Evolutionary conservation across 352 stramenopile genomes (phyloP).

Genomic region (Plasmopara halstedii): DNA sequence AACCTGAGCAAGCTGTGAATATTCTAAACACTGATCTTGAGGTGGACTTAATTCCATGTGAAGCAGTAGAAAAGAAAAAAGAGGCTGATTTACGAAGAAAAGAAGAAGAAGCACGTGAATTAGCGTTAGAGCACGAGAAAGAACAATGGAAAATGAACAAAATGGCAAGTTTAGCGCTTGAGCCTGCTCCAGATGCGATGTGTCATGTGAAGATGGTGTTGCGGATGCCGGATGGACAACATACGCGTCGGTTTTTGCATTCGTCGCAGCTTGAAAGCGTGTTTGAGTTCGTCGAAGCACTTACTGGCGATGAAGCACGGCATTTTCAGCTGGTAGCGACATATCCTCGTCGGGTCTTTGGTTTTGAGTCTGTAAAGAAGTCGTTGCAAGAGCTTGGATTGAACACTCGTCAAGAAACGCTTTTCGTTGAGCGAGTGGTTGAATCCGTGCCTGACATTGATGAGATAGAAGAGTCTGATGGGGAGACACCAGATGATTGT

Average conservation of each 20-base stretch:
- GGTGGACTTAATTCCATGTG: constrained; percentile 67
- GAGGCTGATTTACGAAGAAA: constrained; percentile 27
- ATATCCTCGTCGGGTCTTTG: constrained; percentile 58
- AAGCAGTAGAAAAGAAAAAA: constrained; percentile 36
- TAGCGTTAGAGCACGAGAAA: constrained; percentile 24
- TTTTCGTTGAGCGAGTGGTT: constrained; percentile 54
- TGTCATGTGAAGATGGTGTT: constrained; percentile 42
- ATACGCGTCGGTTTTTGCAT: constrained; percentile 41
- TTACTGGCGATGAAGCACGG: constrained; percentile 33
- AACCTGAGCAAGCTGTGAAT: constrained; percentile 46
- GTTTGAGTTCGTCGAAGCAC: constrained; percentile 46
- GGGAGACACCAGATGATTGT: background rate
- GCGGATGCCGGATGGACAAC: constrained; percentile 40
- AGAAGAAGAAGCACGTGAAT: constrained; percentile 24
- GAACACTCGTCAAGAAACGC: constrained; percentile 45
- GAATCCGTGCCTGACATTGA: background rate
- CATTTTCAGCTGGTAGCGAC: constrained; percentile 48
- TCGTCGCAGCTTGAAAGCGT: constrained; percentile 23
- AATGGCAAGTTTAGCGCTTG: constrained; percentile 21
- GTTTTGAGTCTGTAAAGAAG: constrained; percentile 24
- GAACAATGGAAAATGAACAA: constrained; percentile 36
- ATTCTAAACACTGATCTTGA: constrained; percentile 81
- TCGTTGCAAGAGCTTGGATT: constrained; percentile 45
- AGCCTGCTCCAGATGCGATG: constrained; percentile 34
- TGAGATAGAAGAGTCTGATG: background rate